Evolutionary conservation across 345 rosid genomes (phyloP).

Genomic region (Eucalyptus grandis): DNA sequence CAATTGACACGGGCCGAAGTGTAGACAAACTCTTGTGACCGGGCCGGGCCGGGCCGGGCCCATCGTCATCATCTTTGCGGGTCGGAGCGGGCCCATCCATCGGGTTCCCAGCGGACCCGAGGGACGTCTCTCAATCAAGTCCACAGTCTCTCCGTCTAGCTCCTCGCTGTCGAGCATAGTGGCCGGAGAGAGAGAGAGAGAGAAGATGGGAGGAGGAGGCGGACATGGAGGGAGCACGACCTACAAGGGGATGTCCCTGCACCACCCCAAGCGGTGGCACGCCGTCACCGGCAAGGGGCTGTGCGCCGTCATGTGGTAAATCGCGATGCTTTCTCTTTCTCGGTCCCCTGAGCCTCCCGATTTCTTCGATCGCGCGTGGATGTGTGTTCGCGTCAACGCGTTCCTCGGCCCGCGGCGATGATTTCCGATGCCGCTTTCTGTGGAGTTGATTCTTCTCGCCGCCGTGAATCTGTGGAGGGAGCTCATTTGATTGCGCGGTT

Average conservation of each 20-base stretch:
- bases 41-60: not conserved
- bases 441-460: not conserved
- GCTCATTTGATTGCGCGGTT: not conserved
- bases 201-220: slow-evolving; percentile 55
- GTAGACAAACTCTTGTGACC: not conserved
- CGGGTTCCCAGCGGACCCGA: not conserved
- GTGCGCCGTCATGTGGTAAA: slow-evolving; percentile 83
- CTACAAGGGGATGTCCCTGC: slow-evolving; percentile 66
- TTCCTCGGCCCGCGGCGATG: not conserved
- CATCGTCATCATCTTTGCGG: not conserved
- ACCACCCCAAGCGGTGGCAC: slow-evolving; percentile 85
- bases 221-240: slow-evolving; percentile 58
- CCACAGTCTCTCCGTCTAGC: not conserved
- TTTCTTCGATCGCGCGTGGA: not conserved
- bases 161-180: not conserved
- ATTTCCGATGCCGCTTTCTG: not conserved
- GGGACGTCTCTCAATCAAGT: not conserved
- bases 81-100: not conserved
- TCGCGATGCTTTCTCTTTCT: not conserved
- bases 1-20: not conserved
- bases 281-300: slow-evolving; percentile 77
- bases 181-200: not conserved
- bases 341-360: not conserved
- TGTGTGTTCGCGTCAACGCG: not conserved
- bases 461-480: not conserved